Evolutionary conservation across 768 basidiomycete genomes (phyloP).

Genomic region (Termitomyces sp.): DNA sequence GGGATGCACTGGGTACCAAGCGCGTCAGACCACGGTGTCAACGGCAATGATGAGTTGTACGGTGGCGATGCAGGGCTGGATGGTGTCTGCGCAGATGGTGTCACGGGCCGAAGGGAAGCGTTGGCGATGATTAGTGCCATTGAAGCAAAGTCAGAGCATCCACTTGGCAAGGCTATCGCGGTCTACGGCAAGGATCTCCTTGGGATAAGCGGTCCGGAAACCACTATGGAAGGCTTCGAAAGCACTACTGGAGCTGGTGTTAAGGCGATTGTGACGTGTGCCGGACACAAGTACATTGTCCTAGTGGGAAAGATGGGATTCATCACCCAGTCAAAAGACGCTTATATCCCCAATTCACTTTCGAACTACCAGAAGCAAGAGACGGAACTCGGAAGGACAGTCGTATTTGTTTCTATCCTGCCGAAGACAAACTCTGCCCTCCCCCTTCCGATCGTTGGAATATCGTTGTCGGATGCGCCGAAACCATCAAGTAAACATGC

Average conservation of each 20-base stretch:
- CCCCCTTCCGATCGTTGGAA: conserved; percentile 63
- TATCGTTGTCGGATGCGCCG: conserved; percentile 84
- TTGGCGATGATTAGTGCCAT: conserved; percentile 81
- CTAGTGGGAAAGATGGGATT: conserved; percentile 77
- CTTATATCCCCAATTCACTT: conserved; percentile 54
- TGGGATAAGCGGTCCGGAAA: conserved; percentile 38
- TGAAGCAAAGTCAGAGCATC: conserved; percentile 93
- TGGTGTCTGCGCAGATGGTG: conserved; percentile 54
- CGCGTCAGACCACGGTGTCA: conserved; percentile 12
- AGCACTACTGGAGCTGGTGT: conserved; percentile 89
- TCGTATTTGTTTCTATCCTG: conserved; percentile 79
- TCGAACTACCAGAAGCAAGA: conserved; percentile 66
- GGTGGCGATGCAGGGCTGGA: conserved; percentile 38
- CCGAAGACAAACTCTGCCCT: conserved; percentile 29
- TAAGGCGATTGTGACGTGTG: conserved; percentile 56
- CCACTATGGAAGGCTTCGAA: conserved; percentile 70
- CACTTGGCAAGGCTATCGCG: conserved; percentile 91
- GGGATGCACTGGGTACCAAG: conserved; percentile 69
- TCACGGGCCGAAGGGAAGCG: conserved; percentile 52
- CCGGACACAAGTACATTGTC: conserved; percentile 49
- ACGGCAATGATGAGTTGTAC: conserved; percentile 31
- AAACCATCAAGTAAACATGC: conserved; percentile 84
- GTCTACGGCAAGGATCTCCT: conserved; percentile 69
- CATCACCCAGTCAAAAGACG: conserved; percentile 47
- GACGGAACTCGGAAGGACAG: conserved; percentile 67